Conservation (phyloP, 2,329 filamentous ascomycete species). For the Hymenotorrendiella dingleyae region DNA sequence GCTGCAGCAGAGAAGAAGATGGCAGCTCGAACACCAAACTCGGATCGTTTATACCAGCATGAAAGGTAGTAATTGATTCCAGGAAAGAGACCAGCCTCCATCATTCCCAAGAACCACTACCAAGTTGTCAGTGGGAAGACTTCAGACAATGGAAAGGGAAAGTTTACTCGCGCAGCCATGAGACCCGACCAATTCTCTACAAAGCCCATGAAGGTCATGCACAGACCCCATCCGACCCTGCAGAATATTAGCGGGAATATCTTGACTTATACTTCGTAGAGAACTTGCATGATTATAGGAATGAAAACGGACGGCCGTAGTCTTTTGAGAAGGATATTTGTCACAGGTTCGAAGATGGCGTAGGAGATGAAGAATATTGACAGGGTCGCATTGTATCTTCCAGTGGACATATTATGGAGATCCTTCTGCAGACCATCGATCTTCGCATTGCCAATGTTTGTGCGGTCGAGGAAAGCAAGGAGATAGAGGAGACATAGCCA, state of each 20-base stretch:
- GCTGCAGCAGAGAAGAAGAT: conserved; percentile 82
- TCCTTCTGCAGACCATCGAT: conserved; percentile 55
- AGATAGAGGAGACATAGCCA: conserved; percentile 71
- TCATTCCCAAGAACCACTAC: conserved; percentile 59
- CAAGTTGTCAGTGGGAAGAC: background rate
- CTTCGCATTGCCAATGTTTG: conserved; percentile 74
- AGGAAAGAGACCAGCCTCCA: conserved; percentile 71
- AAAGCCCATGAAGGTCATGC: conserved; percentile 51
- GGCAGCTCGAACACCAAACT: conserved; percentile 74
- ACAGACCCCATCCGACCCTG: conserved; percentile 58
- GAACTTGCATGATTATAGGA: conserved; percentile 70
- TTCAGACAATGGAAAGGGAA: background rate
- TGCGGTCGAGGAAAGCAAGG: conserved; percentile 67
- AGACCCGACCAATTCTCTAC: conserved; percentile 28
- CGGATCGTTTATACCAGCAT: conserved; percentile 76
- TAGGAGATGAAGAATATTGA: conserved; percentile 88
- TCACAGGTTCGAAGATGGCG: conserved; percentile 69
- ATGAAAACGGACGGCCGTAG: conserved; percentile 74
- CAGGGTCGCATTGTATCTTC: conserved; percentile 67
- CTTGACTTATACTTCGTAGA: conserved; percentile 12
- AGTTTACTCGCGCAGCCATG: conserved; percentile 25
- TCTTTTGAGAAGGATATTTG: conserved; percentile 66
- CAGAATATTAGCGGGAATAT: conserved; percentile 1
- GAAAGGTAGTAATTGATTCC: conserved; percentile 75
- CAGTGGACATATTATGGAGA: conserved; percentile 51